Base-by-base conservation (phyloP, 306 rosid species). In the Betula pendula region DNA sequence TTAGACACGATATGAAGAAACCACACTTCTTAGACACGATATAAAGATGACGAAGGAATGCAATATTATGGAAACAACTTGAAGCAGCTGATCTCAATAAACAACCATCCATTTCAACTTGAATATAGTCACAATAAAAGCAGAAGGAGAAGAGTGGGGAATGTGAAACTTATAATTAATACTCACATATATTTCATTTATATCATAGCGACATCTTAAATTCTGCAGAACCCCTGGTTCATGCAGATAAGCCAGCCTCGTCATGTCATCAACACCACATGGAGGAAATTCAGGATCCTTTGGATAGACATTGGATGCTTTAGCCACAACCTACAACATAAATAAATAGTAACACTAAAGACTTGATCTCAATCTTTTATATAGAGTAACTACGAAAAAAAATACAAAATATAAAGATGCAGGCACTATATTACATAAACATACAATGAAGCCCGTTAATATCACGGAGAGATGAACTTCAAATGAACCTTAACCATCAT, bases 211-310 rank as follows among this genome's bases (percentile, higher is more conserved):
- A 78, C 76, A 45, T 31, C 75, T 86, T 85, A 95, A 86, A 82
- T 95, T 95, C 62, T 82, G 91, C 70, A 95, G 90, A 76, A 95
- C 96, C 68, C 97, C 99, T 9, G 99, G 97, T 82, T 95, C 98
- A 66, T 95, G 99, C 68, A 95, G 82, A 86, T 95, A 95, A 74
- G 99, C 97, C 84, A 95, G 86, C 84, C 86, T 89, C 58, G 99
- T 95, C 99, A 95, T 95, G 77, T 95, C 99, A 13, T 95, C 98
- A 27, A 91, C 97, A 43, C 99, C 97, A 9, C 84, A 65, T 20
- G 87, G 75, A 62, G 99, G 99, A 82, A 91, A 92, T 70, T 95
- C 99, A 53, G 99, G 97, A 87, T 95, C 99, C 85, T 88, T 92
- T 44, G 97, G 97, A 84, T 87, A 84, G 52, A 84, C 84, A 75